A percentile compares a stretch with the other conserved stretches of the same genome.
Conservation (phyloP, 352 stramenopile genomes). For the Saprolegnia diclina region DNA sequence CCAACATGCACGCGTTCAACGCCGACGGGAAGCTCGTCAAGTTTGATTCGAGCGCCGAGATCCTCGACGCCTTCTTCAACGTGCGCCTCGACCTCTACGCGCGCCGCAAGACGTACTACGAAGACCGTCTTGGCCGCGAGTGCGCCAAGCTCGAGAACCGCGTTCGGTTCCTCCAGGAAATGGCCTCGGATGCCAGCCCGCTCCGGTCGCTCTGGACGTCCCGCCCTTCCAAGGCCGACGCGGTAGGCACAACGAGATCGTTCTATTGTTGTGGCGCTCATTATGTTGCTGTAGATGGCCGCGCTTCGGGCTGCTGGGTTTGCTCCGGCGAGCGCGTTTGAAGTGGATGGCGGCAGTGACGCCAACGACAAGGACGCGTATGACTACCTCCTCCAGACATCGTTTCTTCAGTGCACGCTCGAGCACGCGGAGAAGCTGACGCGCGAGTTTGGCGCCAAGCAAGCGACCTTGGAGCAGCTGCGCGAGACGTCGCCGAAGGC, state of each 20-base stretch:
- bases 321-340: not conserved
- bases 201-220: slow-evolving; percentile 12
- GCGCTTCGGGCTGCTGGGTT: slow-evolving; percentile 9
- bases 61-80: slow-evolving; percentile 93
- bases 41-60: slow-evolving; percentile 84
- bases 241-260: not conserved
- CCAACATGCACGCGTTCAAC: slow-evolving; percentile 98
- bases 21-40: slow-evolving; percentile 83
- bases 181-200: slow-evolving; percentile 6
- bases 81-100: slow-evolving; percentile 87
- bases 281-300: slow-evolving; percentile 1
- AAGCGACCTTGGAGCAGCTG: slow-evolving; percentile 81
- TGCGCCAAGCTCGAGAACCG: slow-evolving; percentile 92
- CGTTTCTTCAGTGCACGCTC: slow-evolving; percentile 96
- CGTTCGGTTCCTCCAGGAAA: slow-evolving; percentile 94
- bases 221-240: slow-evolving; percentile 18
- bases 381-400: slow-evolving; percentile 98
- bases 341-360: slow-evolving; percentile 26
- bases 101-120: slow-evolving; percentile 72
- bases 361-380: slow-evolving; percentile 67
- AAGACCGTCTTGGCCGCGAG: slow-evolving; percentile 78
- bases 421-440: slow-evolving; percentile 92
- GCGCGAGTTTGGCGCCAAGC: slow-evolving; percentile 87
- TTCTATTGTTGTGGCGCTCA: not conserved
- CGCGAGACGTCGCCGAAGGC: slow-evolving; percentile 70